Conservation (phyloP, 805 yeast genomes). For the Yueomyces sp. region DNA sequence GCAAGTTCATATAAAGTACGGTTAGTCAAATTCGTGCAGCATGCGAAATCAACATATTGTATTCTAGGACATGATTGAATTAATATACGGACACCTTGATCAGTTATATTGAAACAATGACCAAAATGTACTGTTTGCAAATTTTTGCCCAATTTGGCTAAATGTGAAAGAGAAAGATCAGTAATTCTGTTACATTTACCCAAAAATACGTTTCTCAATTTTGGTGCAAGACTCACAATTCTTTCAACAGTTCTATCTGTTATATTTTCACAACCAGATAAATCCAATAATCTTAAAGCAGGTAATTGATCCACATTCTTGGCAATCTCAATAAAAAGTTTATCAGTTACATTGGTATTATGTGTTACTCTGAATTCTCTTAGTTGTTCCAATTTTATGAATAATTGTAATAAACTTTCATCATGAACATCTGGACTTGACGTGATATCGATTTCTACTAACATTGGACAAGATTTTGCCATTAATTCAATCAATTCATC, state of each 20-base stretch:
- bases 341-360: constrained; percentile 56
- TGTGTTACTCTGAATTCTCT: constrained; percentile 77
- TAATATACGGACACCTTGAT: constrained; percentile 65
- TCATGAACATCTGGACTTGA: constrained; percentile 67
- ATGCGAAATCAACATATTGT: constrained; percentile 88
- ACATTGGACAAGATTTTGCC: constrained; percentile 57
- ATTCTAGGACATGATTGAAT: constrained; percentile 71
- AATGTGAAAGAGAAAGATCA: constrained; percentile 59
- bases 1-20: constrained; percentile 66
- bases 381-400: constrained; percentile 51
- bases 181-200: constrained; percentile 84
- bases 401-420: constrained; percentile 40
- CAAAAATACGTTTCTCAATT: constrained; percentile 72
- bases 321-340: constrained; percentile 32
- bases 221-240: constrained; percentile 67
- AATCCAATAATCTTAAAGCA: constrained; percentile 66
- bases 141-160: constrained; percentile 63
- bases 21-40: constrained; percentile 83
- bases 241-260: constrained; percentile 69
- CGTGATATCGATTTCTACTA: constrained; percentile 85
- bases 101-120: constrained; percentile 85
- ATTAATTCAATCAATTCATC: constrained; percentile 49
- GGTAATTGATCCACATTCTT: constrained; percentile 30
- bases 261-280: constrained; percentile 69
- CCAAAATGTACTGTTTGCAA: constrained; percentile 87